Evolutionary conservation across 2,329 filamentous ascomycete genomes (phyloP).

Genomic region (Cladosporium sp.): DNA sequence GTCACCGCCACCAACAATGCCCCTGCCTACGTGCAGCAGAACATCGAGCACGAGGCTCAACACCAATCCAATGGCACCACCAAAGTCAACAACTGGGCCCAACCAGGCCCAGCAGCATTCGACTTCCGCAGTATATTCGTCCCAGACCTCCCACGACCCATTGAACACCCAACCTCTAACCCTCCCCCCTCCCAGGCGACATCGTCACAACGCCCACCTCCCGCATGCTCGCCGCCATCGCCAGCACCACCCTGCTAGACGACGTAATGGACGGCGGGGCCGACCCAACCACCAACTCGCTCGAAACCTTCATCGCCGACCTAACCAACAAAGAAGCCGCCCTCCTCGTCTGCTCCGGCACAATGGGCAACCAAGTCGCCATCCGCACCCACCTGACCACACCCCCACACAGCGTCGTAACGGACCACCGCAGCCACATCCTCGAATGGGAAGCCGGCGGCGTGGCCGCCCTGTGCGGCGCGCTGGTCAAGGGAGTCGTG

Average conservation of each 20-base stretch:
- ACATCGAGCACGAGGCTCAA: slow-evolving; percentile 22
- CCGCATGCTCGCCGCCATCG: slow-evolving; percentile 77
- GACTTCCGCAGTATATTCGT: slow-evolving; percentile 47
- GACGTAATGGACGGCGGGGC: slow-evolving; percentile 76
- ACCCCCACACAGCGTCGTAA: slow-evolving; percentile 75
- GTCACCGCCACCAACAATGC: slow-evolving; percentile 17
- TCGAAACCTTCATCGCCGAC: slow-evolving; percentile 69
- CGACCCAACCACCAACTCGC: slow-evolving; percentile 68
- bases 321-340: slow-evolving; percentile 71
- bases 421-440: slow-evolving; percentile 75
- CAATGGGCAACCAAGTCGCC: slow-evolving; percentile 89
- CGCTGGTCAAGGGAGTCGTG: slow-evolving; percentile 60
- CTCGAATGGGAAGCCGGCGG: slow-evolving; percentile 65
- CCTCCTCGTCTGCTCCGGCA: slow-evolving; percentile 80
- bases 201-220: slow-evolving; percentile 70
- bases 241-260: slow-evolving; percentile 69
- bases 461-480: slow-evolving; percentile 66
- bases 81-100: slow-evolving; percentile 33
- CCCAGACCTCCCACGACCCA: neutral
- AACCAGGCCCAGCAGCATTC: slow-evolving; percentile 51
- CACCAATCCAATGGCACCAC: slow-evolving; percentile 22
- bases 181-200: slow-evolving; percentile 39
- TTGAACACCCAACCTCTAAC: neutral
- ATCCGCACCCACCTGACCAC: slow-evolving; percentile 71
- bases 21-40: slow-evolving; percentile 9